These are phyloP conservation scores for Sugiyamaella sp. DNA, from an alignment of 1,139 yeast species.

Conservation along the genomic window DNA sequence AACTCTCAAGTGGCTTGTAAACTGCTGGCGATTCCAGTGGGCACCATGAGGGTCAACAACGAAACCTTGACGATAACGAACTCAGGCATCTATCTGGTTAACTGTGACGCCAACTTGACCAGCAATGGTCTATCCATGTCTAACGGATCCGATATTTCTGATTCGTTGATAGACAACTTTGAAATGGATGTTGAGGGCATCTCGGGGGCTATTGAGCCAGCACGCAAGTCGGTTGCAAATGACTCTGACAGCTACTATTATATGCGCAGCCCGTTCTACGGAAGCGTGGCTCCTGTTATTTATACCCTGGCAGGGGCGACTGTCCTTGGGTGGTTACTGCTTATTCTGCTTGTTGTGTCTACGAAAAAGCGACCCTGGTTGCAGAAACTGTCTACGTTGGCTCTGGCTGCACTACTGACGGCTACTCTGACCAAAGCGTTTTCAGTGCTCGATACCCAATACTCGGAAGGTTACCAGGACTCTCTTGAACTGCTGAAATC, in stretches of 20 bases:
- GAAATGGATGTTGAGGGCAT: conserved; percentile 1
- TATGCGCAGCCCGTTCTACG: conserved; percentile 37
- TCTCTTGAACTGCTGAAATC: conserved; percentile 56
- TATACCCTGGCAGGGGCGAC: conserved; percentile 42
- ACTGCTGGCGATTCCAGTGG: conserved; percentile 12
- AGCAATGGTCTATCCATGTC: neutral
- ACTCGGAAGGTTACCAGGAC: conserved; percentile 54
- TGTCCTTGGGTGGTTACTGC: conserved; percentile 42
- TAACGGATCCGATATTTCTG: no score
- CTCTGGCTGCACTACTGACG: conserved; percentile 40
- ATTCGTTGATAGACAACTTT: no score
- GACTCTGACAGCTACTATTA: conserved; percentile 1
- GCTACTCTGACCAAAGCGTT: conserved; percentile 38
- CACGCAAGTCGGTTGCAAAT: neutral
- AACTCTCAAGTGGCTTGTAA: neutral
- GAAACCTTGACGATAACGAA: conserved; percentile 12
- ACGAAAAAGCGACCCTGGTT: conserved; percentile 41
- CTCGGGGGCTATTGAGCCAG: no score
- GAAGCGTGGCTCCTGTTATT: conserved; percentile 42
- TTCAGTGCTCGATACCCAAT: conserved; percentile 41
- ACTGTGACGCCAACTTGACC: conserved; percentile 1
- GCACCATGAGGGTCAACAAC: conserved; percentile 1
- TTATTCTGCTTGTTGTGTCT: conserved; percentile 39
- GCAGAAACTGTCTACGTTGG: conserved; percentile 40
- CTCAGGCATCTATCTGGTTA: conserved; percentile 8